Conservation (phyloP, 495 filamentous ascomycete genomes). For the Penicillium ucsense region DNA sequence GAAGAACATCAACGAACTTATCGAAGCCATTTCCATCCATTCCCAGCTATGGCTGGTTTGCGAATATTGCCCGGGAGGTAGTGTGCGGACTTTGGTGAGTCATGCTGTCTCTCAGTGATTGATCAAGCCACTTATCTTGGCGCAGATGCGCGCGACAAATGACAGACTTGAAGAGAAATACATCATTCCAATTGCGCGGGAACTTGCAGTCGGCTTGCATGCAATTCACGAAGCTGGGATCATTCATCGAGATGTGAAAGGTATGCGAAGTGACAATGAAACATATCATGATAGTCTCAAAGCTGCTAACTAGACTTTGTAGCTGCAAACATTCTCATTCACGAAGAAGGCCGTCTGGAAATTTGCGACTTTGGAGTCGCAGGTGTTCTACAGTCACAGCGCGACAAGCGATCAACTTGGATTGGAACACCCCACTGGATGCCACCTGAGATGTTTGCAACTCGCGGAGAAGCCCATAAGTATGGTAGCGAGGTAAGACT, state of each 20-base stretch:
- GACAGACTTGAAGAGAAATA: constrained; percentile 74
- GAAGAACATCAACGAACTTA: constrained; percentile 81
- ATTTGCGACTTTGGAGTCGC: constrained; percentile 96
- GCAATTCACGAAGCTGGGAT: constrained; percentile 87
- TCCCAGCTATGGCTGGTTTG: constrained; percentile 91
- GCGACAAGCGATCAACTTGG: constrained; percentile 83
- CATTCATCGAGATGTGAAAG: constrained; percentile 94
- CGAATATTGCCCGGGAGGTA: constrained; percentile 91
- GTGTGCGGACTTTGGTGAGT: constrained; percentile 76
- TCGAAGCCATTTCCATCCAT: constrained; percentile 79
- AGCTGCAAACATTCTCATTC: constrained; percentile 85
- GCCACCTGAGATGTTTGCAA: constrained; percentile 74
- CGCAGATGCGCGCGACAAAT: constrained; percentile 50
- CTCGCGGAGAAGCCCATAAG: constrained; percentile 29
- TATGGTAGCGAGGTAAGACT: constrained; percentile 46
- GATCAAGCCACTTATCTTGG: too few species aligned
- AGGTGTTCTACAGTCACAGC: constrained; percentile 70
- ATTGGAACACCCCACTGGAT: constrained; percentile 96
- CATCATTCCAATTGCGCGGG: constrained; percentile 81
- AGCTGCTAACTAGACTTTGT: constrained; percentile 1
- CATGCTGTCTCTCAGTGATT: not conserved
- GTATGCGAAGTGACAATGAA: constrained; percentile 24
- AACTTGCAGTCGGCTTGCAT: constrained; percentile 73
- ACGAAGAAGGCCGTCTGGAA: constrained; percentile 77
- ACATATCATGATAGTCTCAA: too few species aligned